Evolutionary conservation across 495 filamentous ascomycete species (phyloP).

Genomic region (Aspergillus egyptiacus): DNA sequence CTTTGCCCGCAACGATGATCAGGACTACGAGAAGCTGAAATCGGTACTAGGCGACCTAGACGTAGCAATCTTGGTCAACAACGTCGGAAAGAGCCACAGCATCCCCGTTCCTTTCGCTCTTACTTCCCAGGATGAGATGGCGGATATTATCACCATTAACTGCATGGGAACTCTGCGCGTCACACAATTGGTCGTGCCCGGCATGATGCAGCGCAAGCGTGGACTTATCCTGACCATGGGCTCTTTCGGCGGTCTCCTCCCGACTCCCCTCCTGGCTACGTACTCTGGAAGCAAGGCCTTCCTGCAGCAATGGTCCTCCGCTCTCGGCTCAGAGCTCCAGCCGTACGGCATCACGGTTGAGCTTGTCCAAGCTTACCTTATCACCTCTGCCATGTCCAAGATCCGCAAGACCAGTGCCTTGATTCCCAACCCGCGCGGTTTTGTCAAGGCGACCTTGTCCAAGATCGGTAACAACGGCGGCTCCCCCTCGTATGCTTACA

Average conservation of each 20-base stretch:
- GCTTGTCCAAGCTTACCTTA: conserved; percentile 82
- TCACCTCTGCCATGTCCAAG: conserved; percentile 95
- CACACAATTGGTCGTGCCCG: conserved; percentile 77
- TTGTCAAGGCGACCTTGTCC: conserved; percentile 69
- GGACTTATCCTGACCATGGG: conserved; percentile 97
- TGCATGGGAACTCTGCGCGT: conserved; percentile 80
- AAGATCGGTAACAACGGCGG: conserved; percentile 79
- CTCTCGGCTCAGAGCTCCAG: conserved; percentile 77
- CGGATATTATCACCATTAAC: conserved; percentile 90
- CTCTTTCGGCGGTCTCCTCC: conserved; percentile 83
- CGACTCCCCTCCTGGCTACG: conserved; percentile 88
- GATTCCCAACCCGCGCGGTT: conserved; percentile 75
- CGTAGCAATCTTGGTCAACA: conserved; percentile 88
- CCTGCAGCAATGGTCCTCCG: conserved; percentile 90
- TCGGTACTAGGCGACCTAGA: conserved; percentile 64
- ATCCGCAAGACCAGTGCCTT: conserved; percentile 66
- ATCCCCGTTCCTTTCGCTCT: conserved; percentile 85
- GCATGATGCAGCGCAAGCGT: conserved; percentile 73
- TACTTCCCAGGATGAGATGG: conserved; percentile 71
- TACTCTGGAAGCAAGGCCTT: conserved; percentile 99
- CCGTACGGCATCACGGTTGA: conserved; percentile 76
- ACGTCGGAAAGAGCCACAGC: conserved; percentile 88
- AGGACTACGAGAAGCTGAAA: conserved; percentile 68
- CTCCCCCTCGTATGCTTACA: conserved; percentile 66
- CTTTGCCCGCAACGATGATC: conserved; percentile 68